Percentiles rank a stretch among this genome's conserved stretches.
Conservation (phyloP, 1,139 yeast genomes). For the Sugiyamaella paludigena region DNA sequence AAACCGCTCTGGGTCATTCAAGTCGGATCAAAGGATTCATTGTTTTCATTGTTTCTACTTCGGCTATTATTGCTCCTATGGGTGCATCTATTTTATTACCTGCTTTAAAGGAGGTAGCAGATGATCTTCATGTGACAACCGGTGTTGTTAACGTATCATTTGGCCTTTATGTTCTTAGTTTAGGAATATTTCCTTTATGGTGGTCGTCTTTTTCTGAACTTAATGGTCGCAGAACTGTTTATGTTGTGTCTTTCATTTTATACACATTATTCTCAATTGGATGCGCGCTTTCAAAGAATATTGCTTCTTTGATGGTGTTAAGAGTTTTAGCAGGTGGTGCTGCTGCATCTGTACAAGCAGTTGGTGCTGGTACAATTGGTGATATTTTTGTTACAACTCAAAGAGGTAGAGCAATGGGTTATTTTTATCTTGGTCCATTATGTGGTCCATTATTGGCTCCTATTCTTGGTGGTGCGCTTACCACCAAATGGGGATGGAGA, state of each 20-base stretch:
- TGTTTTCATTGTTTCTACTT: constrained; percentile 64
- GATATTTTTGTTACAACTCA: constrained; percentile 67
- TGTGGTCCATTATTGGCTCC: constrained; percentile 83
- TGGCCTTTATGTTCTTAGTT: constrained; percentile 68
- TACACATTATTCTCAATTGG: constrained; percentile 70
- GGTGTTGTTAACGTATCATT: constrained; percentile 71
- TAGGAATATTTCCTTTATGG: constrained; percentile 85
- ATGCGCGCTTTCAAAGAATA: constrained; percentile 61
- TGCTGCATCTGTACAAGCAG: constrained; percentile 83
- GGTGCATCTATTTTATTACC: constrained; percentile 87
- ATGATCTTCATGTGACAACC: constrained; percentile 54
- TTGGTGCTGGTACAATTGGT: constrained; percentile 85
- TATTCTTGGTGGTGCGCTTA: constrained; percentile 73
- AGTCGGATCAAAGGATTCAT: constrained; percentile 48
- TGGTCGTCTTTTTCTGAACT: constrained; percentile 79
- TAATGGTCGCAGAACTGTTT: constrained; percentile 68
- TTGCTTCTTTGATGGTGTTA: constrained; percentile 62
- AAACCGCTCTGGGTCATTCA: constrained; percentile 68
- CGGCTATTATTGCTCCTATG: constrained; percentile 85
- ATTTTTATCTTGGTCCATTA: constrained; percentile 76
- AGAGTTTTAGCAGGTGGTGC: constrained; percentile 76
- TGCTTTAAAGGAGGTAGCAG: constrained; percentile 61
- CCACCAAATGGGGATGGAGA: constrained; percentile 78
- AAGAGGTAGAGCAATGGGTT: constrained; percentile 79
- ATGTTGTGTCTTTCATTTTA: constrained; percentile 61